phyloP scores from a whole-genome alignment of 2,329 filamentous ascomycete genomes.

The Pseudogymnoascus sp. region DNA sequence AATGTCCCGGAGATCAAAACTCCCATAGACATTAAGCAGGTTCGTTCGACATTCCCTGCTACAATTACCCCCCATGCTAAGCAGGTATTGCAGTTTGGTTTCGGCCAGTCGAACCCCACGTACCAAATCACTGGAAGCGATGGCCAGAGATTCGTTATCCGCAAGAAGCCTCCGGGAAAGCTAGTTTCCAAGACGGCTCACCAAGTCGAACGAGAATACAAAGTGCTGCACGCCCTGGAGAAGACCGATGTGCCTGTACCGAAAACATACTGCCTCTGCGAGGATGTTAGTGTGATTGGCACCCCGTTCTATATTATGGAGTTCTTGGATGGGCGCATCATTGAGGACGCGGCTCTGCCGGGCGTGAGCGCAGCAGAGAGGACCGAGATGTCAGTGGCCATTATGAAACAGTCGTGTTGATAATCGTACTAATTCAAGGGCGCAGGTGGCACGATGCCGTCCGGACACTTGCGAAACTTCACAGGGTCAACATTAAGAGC shows the following conservation, averaged over 20 bases:
- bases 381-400: slow-evolving; percentile 53
- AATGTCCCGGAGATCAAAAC: slow-evolving; percentile 78
- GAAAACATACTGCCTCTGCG: slow-evolving; percentile 74
- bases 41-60: slow-evolving; percentile 32
- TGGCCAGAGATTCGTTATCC: slow-evolving; percentile 72
- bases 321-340: slow-evolving; percentile 87
- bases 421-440: not conserved
- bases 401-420: not conserved
- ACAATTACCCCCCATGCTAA: slow-evolving; percentile 10
- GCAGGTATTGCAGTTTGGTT: slow-evolving; percentile 63
- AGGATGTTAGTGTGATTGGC: slow-evolving; percentile 71
- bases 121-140: slow-evolving; percentile 76
- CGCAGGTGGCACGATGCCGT: slow-evolving; percentile 74
- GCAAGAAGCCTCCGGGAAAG: slow-evolving; percentile 95
- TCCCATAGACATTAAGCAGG: slow-evolving; percentile 85
- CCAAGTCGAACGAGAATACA: slow-evolving; percentile 92
- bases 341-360: slow-evolving; percentile 80
- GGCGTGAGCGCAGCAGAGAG: slow-evolving; percentile 61
- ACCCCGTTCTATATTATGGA: slow-evolving; percentile 98
- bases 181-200: slow-evolving; percentile 91
- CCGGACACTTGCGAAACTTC: slow-evolving; percentile 75
- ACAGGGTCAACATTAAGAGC: slow-evolving; percentile 59
- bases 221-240: slow-evolving; percentile 76
- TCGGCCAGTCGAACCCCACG: slow-evolving; percentile 94
- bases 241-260: slow-evolving; percentile 80